Percentiles rank a stretch among this genome's conserved stretches.
Conservation (phyloP, 2,329 filamentous ascomycete species). For the Balansia obtecta region DNA sequence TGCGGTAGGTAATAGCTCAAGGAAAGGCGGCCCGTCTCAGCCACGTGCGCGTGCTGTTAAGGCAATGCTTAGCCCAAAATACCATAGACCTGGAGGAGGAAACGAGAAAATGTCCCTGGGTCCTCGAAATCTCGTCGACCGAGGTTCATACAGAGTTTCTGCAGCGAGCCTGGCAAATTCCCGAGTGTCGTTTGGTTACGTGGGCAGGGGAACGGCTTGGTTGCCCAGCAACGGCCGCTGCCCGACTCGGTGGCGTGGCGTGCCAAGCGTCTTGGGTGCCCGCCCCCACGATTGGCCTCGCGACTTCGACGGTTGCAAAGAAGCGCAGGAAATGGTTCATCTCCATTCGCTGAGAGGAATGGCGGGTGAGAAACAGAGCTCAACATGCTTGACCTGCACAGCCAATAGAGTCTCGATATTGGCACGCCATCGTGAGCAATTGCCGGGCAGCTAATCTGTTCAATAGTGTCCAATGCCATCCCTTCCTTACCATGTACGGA, state of each 20-base stretch:
- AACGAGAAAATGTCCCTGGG: not conserved
- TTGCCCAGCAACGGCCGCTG: constrained; percentile 16
- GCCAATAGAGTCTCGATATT: not conserved
- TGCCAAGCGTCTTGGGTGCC: too few relatives aligned
- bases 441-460: too few relatives aligned
- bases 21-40: not conserved
- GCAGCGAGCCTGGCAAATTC: not conserved
- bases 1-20: constrained; percentile 1
- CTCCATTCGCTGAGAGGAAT: not conserved
- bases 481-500: too few relatives aligned
- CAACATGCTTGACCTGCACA: not conserved
- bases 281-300: not conserved
- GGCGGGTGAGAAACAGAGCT: not conserved
- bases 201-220: constrained; percentile 11
- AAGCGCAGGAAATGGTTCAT: too few relatives aligned
- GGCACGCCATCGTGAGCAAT: too few relatives aligned
- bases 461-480: too few relatives aligned
- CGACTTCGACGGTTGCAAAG: too few relatives aligned
- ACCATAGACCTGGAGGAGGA: not conserved
- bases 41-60: not conserved
- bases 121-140: not conserved
- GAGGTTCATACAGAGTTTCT: not conserved
- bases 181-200: not conserved
- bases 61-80: not conserved
- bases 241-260: not conserved